phyloP scores from a whole-genome alignment of 345 rosid genomes.

The Eucalyptus grandis region DNA sequence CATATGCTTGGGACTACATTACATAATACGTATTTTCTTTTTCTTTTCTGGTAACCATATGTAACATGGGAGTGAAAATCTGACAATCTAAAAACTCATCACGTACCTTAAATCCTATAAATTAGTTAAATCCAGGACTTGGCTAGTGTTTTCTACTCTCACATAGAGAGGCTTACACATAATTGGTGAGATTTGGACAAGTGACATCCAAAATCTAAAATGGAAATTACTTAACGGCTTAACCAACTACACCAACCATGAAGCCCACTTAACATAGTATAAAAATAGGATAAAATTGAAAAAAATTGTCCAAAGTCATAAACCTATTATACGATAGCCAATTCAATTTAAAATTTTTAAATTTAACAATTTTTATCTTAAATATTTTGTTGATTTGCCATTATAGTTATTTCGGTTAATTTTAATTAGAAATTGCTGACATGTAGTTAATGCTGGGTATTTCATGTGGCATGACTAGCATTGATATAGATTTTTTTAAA shows the following conservation, averaged over 20 bases:
- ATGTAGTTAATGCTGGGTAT: fast-evolving
- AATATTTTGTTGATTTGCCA: too few species aligned
- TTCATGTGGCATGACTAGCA: fast-evolving
- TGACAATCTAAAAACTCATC: not conserved
- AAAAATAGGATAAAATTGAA: not conserved
- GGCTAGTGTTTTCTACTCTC: not conserved
- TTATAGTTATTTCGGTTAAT: too few species aligned
- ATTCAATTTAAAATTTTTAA: too few species aligned
- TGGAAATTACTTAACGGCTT: fast-evolving
- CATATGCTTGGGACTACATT: not conserved
- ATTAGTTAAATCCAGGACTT: not conserved
- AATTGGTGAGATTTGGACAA: not conserved
- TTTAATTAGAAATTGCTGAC: too few species aligned
- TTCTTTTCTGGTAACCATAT: not conserved
- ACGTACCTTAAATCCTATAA: not conserved
- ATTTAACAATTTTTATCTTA: too few species aligned
- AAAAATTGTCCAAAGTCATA: not conserved
- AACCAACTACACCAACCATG: not conserved
- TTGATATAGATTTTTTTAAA: fast-evolving
- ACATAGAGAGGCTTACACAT: fast-evolving
- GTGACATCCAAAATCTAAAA: fast-evolving
- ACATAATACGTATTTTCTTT: not conserved
- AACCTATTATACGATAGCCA: not conserved
- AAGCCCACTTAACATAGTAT: not conserved
- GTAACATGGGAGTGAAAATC: not conserved